A percentile compares a stretch with the other conserved stretches of the same genome.
Evolutionary conservation across 257 asterid species (phyloP).

Genomic region (Phtheirospermum japonicum): DNA sequence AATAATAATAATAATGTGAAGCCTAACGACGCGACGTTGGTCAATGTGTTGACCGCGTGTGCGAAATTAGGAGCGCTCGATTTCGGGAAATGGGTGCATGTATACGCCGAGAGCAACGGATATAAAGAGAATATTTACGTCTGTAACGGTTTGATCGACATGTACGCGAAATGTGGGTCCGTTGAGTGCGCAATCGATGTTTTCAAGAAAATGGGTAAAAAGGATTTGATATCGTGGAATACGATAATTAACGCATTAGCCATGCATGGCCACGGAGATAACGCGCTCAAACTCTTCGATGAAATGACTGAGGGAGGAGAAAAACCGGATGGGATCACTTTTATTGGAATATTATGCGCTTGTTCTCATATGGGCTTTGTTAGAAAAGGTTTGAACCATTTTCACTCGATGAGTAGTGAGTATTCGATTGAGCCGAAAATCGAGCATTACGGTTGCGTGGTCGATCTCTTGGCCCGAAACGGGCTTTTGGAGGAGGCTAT

Average conservation of each 20-base stretch:
- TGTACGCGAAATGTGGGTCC: slow-evolving; percentile 83
- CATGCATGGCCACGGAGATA: slow-evolving; percentile 70
- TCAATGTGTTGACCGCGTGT: slow-evolving; percentile 66
- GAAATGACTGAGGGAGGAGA: slow-evolving; percentile 54
- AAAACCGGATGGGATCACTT: slow-evolving; percentile 73
- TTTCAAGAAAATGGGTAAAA: slow-evolving; percentile 50
- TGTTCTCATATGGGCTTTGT: slow-evolving; percentile 89
- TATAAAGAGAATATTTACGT: slow-evolving; percentile 51
- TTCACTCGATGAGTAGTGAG: slow-evolving; percentile 47
- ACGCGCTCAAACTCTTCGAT: slow-evolving; percentile 53
- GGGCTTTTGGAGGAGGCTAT: slow-evolving; percentile 73
- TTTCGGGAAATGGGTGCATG: slow-evolving; percentile 67
- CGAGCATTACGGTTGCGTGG: slow-evolving; percentile 87
- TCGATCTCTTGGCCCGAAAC: slow-evolving; percentile 66
- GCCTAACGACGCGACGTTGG: slow-evolving; percentile 78
- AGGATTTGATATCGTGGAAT: slow-evolving; percentile 83
- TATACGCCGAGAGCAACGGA: slow-evolving; percentile 49
- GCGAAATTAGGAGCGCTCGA: slow-evolving; percentile 71
- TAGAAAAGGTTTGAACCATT: slow-evolving; percentile 52
- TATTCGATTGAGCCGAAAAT: slow-evolving; percentile 51
- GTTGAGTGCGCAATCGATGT: slow-evolving; percentile 50
- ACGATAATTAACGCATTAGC: slow-evolving; percentile 78
- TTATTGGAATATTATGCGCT: slow-evolving; percentile 64
- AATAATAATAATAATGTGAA: slow-evolving; percentile 31
- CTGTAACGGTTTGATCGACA: slow-evolving; percentile 68